A percentile compares a stretch with the other conserved stretches of the same genome.
Conservation (phyloP, 148 eudicot species). For the Bassia scoparia region DNA sequence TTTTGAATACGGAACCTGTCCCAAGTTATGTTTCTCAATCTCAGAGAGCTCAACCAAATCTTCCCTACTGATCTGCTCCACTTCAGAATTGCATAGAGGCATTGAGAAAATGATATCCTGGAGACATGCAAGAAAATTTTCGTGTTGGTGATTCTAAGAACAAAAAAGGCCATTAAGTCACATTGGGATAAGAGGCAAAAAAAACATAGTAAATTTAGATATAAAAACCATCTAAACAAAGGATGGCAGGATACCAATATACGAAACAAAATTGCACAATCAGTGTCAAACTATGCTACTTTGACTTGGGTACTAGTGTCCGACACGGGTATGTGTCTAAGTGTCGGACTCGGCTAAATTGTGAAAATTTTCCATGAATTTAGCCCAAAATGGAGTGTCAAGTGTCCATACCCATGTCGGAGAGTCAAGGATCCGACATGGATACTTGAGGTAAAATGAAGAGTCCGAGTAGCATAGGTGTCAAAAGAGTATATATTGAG, state of each 20-base stretch:
- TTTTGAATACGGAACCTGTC: constrained; percentile 55
- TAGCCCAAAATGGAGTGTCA: too few species aligned
- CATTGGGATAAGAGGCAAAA: background rate
- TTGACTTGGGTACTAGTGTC: too few species aligned
- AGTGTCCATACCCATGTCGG: too few species aligned
- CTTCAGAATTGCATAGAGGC: constrained; percentile 77
- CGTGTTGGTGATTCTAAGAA: background rate
- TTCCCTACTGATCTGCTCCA: constrained; percentile 71
- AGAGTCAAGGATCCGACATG: too few species aligned
- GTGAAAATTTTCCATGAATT: too few species aligned
- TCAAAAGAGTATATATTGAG: background rate
- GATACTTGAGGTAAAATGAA: too few species aligned
- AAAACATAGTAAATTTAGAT: background rate
- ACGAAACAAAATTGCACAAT: background rate
- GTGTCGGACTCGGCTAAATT: too few species aligned
- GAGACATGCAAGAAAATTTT: constrained; percentile 4
- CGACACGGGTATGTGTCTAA: too few species aligned
- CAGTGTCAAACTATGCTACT: too few species aligned
- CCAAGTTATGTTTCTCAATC: constrained; percentile 80
- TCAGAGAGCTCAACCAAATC: constrained; percentile 92
- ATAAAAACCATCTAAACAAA: background rate
- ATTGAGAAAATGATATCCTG: constrained; percentile 77
- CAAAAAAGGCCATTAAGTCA: background rate
- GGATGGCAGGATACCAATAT: background rate
- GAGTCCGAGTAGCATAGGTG: too few species aligned